These are phyloP conservation scores for Taiwanofungus camphoratus DNA, from an alignment of 1,284 basidiomycete genomes.

Conservation along the genomic window DNA sequence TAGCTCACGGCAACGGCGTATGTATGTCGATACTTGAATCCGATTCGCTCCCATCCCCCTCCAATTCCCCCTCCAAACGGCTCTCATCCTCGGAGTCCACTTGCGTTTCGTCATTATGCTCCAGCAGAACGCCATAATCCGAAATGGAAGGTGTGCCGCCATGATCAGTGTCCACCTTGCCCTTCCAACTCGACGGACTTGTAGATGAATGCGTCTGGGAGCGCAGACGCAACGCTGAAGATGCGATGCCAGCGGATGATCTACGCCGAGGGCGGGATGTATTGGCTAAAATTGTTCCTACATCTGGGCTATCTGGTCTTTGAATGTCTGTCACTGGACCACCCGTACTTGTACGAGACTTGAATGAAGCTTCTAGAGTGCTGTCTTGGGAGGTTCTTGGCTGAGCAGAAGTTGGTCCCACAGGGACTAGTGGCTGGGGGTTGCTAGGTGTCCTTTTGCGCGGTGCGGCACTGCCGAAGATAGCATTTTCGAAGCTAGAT, in stretches of 20 bases:
- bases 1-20: slow-evolving; percentile 69
- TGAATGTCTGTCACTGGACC: slow-evolving; percentile 6
- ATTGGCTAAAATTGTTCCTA: slow-evolving; percentile 38
- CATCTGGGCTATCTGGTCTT: slow-evolving; percentile 39
- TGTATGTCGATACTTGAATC: slow-evolving; percentile 75
- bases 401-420: background rate
- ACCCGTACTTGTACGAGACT: slow-evolving; percentile 6
- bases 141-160: slow-evolving; percentile 19
- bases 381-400: background rate
- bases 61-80: slow-evolving; percentile 26
- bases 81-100: slow-evolving; percentile 17
- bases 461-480: slow-evolving; percentile 17
- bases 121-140: slow-evolving; percentile 18
- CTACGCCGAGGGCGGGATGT: slow-evolving; percentile 39
- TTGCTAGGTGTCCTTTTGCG: slow-evolving; percentile 18
- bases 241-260: slow-evolving; percentile 21
- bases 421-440: slow-evolving; percentile 10
- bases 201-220: slow-evolving; percentile 13
- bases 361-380: background rate
- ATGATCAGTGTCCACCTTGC: slow-evolving; percentile 6
- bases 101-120: slow-evolving; percentile 19
- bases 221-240: slow-evolving; percentile 6
- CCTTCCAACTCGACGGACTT: slow-evolving; percentile 18
- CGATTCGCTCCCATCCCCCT: slow-evolving; percentile 40
- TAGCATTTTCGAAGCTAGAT: slow-evolving; percentile 7